Evolutionary conservation across 345 rosid species (phyloP), one percentile per base, ranked within the genome.

Genomic region (Litchi chinensis): DNA sequence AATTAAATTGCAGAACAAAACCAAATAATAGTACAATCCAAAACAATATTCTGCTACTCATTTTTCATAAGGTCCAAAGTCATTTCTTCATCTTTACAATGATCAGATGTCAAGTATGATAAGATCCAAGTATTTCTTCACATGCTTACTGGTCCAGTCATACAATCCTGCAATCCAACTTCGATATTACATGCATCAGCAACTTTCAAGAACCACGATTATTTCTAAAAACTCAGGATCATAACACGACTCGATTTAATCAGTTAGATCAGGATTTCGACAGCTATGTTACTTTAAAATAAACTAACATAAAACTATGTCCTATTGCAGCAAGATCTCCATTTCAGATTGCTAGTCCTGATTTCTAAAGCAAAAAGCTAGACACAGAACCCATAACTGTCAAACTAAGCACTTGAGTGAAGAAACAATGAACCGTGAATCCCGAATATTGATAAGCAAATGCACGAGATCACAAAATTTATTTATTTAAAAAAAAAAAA

Each of bases 201-300:
- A 26, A 21, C 26, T 37, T 57, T 39, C 21, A 63, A 22, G 7
- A 62, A 5, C 37, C 39, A 43, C 16, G 10, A 74, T 24, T 39
- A 22, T 15, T 43, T 74, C 40, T 24, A n/a, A 62, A 24, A 21
- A 44, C 7, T 48, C 8, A 9, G 44, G 62, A 65, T 60, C 54
- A 68, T 39, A 37, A 16, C 24, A 24, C 41, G 5, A 6, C 13
- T 26, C n/a, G 22, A 8, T 21, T 9, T 72, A 2, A 28, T 73
- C 12, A 43, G 11, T 63, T 28, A 41, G 43, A 43, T 66, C 40
- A 15, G 22, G 18, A 41, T 62, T 44, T 62, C 9, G 21, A 32
- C 65, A 71, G 57, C 65, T 12, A 68, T 71, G 65, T 44, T 71
- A 3, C 57, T 15, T 46, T 54, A n/a, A 46, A 54, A 56, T 54